These are phyloP conservation scores for Microdochium bolleyi DNA, from an alignment of 2,329 filamentous ascomycete genomes.

Conservation along the genomic window DNA sequence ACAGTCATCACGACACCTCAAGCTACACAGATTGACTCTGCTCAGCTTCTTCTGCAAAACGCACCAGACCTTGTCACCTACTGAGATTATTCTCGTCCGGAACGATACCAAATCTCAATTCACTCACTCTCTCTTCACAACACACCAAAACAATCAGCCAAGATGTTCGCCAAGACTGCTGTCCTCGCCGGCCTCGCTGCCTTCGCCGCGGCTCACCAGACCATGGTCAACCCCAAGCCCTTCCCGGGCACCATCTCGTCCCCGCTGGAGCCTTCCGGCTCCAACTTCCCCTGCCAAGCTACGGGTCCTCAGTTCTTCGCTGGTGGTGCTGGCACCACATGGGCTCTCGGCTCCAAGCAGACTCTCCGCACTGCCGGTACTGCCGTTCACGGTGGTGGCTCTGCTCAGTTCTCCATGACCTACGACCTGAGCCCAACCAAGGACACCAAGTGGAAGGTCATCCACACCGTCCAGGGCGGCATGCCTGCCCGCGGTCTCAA, in stretches of 20 bases:
- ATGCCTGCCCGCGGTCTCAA: slow-evolving; percentile 57
- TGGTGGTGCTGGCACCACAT: slow-evolving; percentile 44
- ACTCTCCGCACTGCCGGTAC: slow-evolving; percentile 58
- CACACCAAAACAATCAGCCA: slow-evolving; percentile 31
- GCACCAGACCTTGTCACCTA: neutral
- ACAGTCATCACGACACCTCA: neutral
- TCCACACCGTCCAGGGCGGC: slow-evolving; percentile 79
- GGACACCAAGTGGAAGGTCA: slow-evolving; percentile 73
- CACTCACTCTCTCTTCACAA: neutral
- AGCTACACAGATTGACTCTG: neutral
- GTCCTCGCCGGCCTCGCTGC: slow-evolving; percentile 49
- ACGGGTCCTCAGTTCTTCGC: slow-evolving; percentile 34
- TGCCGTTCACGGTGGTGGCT: slow-evolving; percentile 83
- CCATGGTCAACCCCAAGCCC: slow-evolving; percentile 60
- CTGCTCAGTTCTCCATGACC: slow-evolving; percentile 82
- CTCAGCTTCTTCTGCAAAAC: neutral
- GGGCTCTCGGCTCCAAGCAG: slow-evolving; percentile 55
- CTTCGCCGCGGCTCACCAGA: slow-evolving; percentile 65
- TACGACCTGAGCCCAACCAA: slow-evolving; percentile 64
- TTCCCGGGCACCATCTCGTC: slow-evolving; percentile 47
- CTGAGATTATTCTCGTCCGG: neutral
- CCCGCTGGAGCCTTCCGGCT: slow-evolving; percentile 53
- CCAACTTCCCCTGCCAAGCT: slow-evolving; percentile 79
- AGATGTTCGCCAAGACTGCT: slow-evolving; percentile 40
- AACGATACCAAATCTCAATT: neutral